Conservation (phyloP, 139 green algal genomes). For the Asterochloris erici region DNA sequence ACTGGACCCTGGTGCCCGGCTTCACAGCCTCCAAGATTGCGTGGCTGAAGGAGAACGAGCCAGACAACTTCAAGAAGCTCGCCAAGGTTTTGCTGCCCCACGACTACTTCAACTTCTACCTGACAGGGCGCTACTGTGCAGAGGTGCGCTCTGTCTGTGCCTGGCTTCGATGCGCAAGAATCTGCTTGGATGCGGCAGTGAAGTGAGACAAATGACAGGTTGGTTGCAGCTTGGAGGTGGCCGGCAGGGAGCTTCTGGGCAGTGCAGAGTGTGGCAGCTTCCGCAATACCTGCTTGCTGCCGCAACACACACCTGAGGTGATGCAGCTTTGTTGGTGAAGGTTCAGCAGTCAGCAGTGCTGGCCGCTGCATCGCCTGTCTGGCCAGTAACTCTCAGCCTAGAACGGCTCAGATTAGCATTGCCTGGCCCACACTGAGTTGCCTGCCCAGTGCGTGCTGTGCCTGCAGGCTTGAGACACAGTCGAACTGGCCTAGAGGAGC, state of each 20-base stretch:
- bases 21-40: constrained; percentile 88
- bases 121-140: constrained; percentile 53
- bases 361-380: too few relatives aligned
- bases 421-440: neutral
- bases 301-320: neutral
- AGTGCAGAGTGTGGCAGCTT: neutral
- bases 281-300: neutral
- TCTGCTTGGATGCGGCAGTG: neutral
- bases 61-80: constrained; percentile 53
- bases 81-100: constrained; percentile 73
- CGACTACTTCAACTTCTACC: constrained; percentile 83
- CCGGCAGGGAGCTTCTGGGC: neutral
- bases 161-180: neutral
- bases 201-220: neutral
- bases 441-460: neutral
- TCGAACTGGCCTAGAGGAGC: neutral
- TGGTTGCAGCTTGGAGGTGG: neutral
- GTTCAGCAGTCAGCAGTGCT: too few relatives aligned
- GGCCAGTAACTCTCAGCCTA: too few relatives aligned
- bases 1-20: constrained; percentile 59
- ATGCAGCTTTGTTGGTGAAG: neutral
- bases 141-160: constrained; percentile 24
- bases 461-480: neutral
- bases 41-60: constrained; percentile 83
- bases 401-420: too few relatives aligned